Conservation (phyloP, 164 flowering plant species). For the Berberis vulgaris region DNA sequence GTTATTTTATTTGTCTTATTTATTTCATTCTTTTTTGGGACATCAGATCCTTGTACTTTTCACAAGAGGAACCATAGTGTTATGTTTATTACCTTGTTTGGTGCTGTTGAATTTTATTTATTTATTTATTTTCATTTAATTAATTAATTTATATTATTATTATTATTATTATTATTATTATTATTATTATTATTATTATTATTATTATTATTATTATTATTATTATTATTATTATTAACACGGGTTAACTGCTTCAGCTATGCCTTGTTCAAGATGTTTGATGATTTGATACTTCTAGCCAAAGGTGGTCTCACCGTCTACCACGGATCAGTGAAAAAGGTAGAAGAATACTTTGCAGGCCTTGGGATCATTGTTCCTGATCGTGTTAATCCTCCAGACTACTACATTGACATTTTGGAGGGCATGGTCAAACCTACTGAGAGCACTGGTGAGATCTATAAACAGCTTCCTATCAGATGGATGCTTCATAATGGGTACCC, state of each 20-base stretch:
- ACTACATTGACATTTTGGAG: conserved; percentile 91
- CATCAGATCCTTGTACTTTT: too few species aligned
- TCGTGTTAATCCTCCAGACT: conserved; percentile 91
- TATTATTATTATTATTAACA: neutral
- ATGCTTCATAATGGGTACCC: conserved; percentile 92
- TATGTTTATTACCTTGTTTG: too few species aligned
- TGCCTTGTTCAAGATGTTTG: conserved; percentile 90
- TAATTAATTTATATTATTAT: too few species aligned
- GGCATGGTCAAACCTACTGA: conserved; percentile 63
- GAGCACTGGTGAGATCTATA: conserved; percentile 31
- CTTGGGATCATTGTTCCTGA: conserved; percentile 88
- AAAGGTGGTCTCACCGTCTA: conserved; percentile 92
- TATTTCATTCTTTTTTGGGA: too few species aligned
- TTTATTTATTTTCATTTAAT: too few species aligned
- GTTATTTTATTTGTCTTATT: too few species aligned
- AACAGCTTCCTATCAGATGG: conserved; percentile 92
- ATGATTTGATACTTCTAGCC: conserved; percentile 92
- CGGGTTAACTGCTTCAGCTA: conserved; percentile 48
- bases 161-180: too few species aligned
- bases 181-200: too few species aligned
- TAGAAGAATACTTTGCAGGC: conserved; percentile 80
- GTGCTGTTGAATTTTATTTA: too few species aligned
- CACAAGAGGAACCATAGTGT: too few species aligned
- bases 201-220: too few species aligned
- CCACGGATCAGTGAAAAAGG: conserved; percentile 88